Evolutionary conservation across 345 rosid species (phyloP).

Genomic region (Citrus australasica): DNA sequence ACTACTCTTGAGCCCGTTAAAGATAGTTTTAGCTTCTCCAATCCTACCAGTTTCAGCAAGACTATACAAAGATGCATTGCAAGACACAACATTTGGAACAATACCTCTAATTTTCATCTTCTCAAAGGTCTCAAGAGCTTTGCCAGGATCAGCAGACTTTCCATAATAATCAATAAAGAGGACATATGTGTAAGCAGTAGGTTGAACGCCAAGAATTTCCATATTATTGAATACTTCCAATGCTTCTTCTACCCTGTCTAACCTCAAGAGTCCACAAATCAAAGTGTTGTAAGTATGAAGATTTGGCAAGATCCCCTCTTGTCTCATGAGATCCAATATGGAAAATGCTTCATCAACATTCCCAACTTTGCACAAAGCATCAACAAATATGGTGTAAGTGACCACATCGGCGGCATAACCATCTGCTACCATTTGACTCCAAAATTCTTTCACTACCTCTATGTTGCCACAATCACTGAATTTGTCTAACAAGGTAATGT

Average conservation of each 20-base stretch:
- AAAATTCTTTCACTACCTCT: constrained; percentile 63
- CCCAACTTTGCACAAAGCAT: constrained; percentile 68
- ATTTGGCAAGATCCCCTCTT: constrained; percentile 58
- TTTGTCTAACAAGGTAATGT: constrained; percentile 76
- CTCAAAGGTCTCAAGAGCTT: constrained; percentile 77
- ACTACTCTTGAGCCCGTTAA: constrained; percentile 49
- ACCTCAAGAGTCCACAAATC: constrained; percentile 70
- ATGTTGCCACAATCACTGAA: constrained; percentile 68
- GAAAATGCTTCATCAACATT: constrained; percentile 60
- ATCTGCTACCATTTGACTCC: constrained; percentile 84
- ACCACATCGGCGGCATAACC: constrained; percentile 82
- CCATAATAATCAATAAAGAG: constrained; percentile 93
- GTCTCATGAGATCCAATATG: constrained; percentile 63
- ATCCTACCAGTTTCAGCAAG: constrained; percentile 67
- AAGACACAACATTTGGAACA: constrained; percentile 80
- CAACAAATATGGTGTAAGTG: constrained; percentile 68
- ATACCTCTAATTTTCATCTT: constrained; percentile 72
- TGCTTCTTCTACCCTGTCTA: constrained; percentile 57
- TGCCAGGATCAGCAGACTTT: constrained; percentile 56
- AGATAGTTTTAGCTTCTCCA: constrained; percentile 69
- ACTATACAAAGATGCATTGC: constrained; percentile 82
- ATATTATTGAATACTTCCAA: constrained; percentile 47
- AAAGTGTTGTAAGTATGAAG: constrained; percentile 80
- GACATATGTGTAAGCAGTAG: constrained; percentile 72
- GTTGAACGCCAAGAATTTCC: constrained; percentile 61